A percentile compares a stretch with the other conserved stretches of the same genome.
Evolutionary conservation across 345 rosid genomes (phyloP).

Genomic region (Excoecaria cochinchinensis): DNA sequence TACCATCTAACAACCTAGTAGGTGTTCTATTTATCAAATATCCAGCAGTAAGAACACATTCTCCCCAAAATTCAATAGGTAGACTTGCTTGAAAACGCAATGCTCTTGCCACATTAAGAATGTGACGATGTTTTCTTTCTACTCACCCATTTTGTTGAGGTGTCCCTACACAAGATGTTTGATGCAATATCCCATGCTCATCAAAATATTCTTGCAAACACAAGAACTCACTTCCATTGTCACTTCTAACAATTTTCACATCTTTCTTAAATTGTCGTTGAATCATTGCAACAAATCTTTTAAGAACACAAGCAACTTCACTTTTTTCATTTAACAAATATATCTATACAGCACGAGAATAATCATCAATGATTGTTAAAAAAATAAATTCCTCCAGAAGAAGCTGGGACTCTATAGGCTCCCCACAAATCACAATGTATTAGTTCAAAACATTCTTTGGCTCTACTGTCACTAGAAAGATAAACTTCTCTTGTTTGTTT

Average conservation of each 20-base stretch:
- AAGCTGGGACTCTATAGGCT: neutral
- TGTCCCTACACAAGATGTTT: neutral
- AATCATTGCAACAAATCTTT: neutral
- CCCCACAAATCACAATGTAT: neutral
- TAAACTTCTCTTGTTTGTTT: neutral
- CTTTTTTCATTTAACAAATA: slow-evolving; percentile 10
- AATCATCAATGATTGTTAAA: neutral
- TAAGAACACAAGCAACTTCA: neutral
- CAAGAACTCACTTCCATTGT: slow-evolving; percentile 14
- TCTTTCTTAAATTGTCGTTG: neutral
- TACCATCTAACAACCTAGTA: no score
- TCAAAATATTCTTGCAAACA: neutral
- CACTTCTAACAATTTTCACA: neutral
- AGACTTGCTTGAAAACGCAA: no score
- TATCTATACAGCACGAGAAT: neutral
- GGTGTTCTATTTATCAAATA: no score
- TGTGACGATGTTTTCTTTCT: no score
- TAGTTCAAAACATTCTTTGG: neutral
- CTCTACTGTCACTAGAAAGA: neutral
- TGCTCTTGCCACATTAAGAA: no score
- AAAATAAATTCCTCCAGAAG: neutral
- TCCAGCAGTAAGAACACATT: no score
- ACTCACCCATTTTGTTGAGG: no score
- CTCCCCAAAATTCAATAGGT: no score
- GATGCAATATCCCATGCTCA: neutral